Conservation (phyloP, 192 early-diverging fungal genomes). For the Gonapodya sp. region DNA sequence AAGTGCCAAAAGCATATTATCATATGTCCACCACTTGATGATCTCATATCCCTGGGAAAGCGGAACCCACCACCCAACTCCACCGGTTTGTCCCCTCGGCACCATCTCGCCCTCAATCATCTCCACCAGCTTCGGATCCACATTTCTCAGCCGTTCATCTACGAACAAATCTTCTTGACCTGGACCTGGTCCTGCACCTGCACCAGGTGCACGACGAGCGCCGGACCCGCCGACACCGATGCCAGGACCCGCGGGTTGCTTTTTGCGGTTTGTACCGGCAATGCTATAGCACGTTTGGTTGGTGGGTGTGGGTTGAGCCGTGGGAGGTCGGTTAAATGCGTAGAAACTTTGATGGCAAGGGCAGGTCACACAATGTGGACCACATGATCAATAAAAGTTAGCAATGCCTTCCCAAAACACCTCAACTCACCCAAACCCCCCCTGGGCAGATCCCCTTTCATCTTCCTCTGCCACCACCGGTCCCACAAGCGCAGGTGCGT, state of each 20-base stretch:
- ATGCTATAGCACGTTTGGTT: background rate
- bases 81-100: conserved; percentile 6
- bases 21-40: background rate
- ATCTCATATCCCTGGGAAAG: background rate
- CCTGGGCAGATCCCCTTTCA: background rate
- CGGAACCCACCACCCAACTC: background rate
- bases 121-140: conserved; percentile 81
- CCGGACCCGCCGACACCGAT: background rate
- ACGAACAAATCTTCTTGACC: conserved; percentile 1
- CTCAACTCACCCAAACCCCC: background rate
- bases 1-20: background rate
- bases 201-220: background rate
- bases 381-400: too few species aligned
- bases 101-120: conserved; percentile 73
- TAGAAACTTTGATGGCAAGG: too few species aligned
- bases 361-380: too few species aligned
- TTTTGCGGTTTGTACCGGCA: background rate
- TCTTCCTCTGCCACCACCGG: background rate
- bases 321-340: background rate
- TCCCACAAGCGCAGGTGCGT: background rate
- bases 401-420: too few species aligned
- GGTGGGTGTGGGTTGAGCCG: background rate
- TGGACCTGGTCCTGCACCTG: too few species aligned
- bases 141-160: conserved; percentile 70
- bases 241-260: background rate